Evolutionary conservation across 257 asterid species (phyloP).

Genomic region (Nicotiana knightiana): DNA sequence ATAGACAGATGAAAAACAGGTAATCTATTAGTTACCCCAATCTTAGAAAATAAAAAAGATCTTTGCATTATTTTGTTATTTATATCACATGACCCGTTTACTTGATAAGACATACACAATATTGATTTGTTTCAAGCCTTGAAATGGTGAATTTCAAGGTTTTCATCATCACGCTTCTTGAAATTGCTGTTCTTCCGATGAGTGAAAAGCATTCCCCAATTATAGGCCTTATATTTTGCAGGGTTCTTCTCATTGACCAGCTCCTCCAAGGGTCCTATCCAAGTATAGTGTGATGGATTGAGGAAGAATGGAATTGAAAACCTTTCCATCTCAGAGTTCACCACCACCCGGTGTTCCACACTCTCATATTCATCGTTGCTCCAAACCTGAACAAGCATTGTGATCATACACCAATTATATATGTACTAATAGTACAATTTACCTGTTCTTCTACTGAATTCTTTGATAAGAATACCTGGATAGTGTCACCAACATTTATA

Average conservation of each 20-base stretch:
- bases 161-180: constrained; percentile 51
- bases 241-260: constrained; percentile 31
- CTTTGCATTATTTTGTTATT: neutral
- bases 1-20: neutral
- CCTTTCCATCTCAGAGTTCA: constrained; percentile 50
- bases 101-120: neutral
- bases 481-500: constrained; percentile 59
- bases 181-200: constrained; percentile 44
- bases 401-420: neutral
- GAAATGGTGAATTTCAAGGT: constrained; percentile 56
- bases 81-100: neutral
- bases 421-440: neutral
- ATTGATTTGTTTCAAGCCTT: constrained; percentile 18
- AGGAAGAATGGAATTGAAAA: constrained; percentile 61
- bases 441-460: neutral
- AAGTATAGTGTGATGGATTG: constrained; percentile 47
- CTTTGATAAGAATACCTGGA: constrained; percentile 38
- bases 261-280: constrained; percentile 57
- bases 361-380: constrained; percentile 71
- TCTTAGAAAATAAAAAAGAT: neutral
- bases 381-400: constrained; percentile 42
- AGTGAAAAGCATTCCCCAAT: constrained; percentile 59
- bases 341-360: constrained; percentile 70
- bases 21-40: neutral
- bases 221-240: constrained; percentile 46